Base-by-base conservation (phyloP, 202 grass and related monocot species). In the Bolboschoenoplectus hybrid region DNA sequence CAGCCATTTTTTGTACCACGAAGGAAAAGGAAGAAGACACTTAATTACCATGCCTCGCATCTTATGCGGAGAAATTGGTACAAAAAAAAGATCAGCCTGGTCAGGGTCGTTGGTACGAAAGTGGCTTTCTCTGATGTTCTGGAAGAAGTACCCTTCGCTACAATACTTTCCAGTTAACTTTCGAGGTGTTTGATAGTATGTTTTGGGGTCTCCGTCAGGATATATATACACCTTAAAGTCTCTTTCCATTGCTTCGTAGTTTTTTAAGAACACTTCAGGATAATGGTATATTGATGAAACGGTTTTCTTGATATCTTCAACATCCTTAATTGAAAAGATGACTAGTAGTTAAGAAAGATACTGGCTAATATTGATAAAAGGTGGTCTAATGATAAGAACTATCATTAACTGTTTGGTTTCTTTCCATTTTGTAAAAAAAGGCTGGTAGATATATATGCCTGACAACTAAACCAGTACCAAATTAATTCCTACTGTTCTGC, bases 121-220 rank as follows among this genome's bases (percentile, higher is more conserved):
- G 38, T 88, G 85, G 83, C 89, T 92, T 80, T 99, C 92, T 45
- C 97, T 88, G 67, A 97, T 97, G 85, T 99, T 99, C 89, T 99
- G 90, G 85, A 99, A 95, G 90, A 99, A 99, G 89, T 97, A 97
- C 2, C 93, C 97, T 91, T 99, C 97, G 20, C 93, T 94, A 36
- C 91, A 74, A 89, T 99, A 99, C 93, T 99, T 91, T 17, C 89
- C 89, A 0, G 89, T 91, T 9, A 91, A 84, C 77, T 91, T 91
- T 73, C 89, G 78, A 56, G 85, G 85, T 2, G 89, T 91, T 67
- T 88, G 89, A 66, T 87, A 91, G 74, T 77, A 91, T 32, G 89
- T 91, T 74, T 88, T 82, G 36, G 86, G 89, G 58, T 91, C 89
- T 56, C 89, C 89, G 8, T 91, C 89, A 11, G 89, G 89, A 45